Base-by-base conservation (phyloP, 1,139 yeast genomes). In the Williopsis jadinii region DNA sequence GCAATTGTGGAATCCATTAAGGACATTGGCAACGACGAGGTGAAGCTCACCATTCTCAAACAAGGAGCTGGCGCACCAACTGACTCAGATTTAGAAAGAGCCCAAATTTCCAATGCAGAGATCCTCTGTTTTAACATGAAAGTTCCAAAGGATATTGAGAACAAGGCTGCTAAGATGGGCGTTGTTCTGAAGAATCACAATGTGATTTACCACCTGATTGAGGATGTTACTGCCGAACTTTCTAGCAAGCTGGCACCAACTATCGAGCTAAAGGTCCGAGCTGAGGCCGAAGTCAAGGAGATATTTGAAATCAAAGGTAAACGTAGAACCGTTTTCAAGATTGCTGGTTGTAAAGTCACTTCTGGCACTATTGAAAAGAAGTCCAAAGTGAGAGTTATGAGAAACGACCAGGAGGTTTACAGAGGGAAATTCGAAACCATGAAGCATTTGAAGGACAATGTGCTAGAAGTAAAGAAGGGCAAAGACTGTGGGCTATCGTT, bases 331-430 rank as follows among this genome's bases (percentile, higher is more conserved):
- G 68, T 67, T 19, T 62, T 76, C 41, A 73, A 71, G 50, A 75
- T 92, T 55, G 98, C 97, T 1, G 99, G 99, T 5, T 85, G 95
- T 56, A 80, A 83, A 56, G 88, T 92, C n/a, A 58, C 66, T 14
- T 75, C 73, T 38, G 99, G 99, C 10, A 60, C 66, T 2, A 62
- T 92, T 36, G 73, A 75, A 50, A 71, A 84, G 49, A 70, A 77
- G 11, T 67, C 83, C 1, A 64, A 65, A 32, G 77, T 88, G 11
- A 77, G 83, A 56, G 82, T 92, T 2, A 52, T 77, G 41, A 73
- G 97, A 53, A 62, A 62, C 13, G 65, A 54, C n/a, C 48, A 48
- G 5, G 70, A 64, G 10, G 64, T 92, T 2, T 86, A 68, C 60
- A 72, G 72, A 40, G 98, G 98, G 3, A 68, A 68, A 11, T 63